Evolutionary conservation across 2,329 filamentous ascomycete species (phyloP).

Genomic region (Aspergillus felis): DNA sequence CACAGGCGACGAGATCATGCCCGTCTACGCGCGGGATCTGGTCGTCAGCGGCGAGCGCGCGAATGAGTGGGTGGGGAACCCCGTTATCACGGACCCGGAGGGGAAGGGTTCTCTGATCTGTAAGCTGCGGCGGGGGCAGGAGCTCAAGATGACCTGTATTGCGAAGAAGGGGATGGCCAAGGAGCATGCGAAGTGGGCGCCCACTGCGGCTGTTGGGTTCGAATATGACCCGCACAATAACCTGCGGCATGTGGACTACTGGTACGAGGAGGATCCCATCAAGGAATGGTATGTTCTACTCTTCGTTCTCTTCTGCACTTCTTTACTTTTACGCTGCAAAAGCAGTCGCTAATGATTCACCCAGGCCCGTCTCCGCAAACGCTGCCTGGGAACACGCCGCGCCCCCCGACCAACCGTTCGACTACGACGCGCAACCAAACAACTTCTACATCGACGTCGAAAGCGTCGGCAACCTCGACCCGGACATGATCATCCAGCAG

Average conservation of each 20-base stretch:
- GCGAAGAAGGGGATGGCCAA: slow-evolving; percentile 99
- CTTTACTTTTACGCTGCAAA: no score
- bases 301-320: not conserved
- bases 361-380: slow-evolving; percentile 38
- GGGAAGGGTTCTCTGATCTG: slow-evolving; percentile 79
- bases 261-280: slow-evolving; percentile 82
- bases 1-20: slow-evolving; percentile 82
- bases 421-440: slow-evolving; percentile 80
- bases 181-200: slow-evolving; percentile 97
- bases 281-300: slow-evolving; percentile 69
- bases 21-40: slow-evolving; percentile 87
- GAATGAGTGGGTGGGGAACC: slow-evolving; percentile 72
- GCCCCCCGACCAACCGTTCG: slow-evolving; percentile 79
- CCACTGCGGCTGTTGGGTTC: slow-evolving; percentile 86
- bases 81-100: slow-evolving; percentile 79
- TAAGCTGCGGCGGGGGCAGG: slow-evolving; percentile 85
- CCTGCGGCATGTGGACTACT: slow-evolving; percentile 83
- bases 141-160: slow-evolving; percentile 83
- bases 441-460: slow-evolving; percentile 95
- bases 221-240: slow-evolving; percentile 99
- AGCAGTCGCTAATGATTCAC: not conserved
- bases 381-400: slow-evolving; percentile 70
- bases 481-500: slow-evolving; percentile 82
- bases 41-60: slow-evolving; percentile 66
- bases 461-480: slow-evolving; percentile 79